Base-by-base conservation (phyloP, 768 basidiomycete species). In the Clitopilus passeckerianus region DNA sequence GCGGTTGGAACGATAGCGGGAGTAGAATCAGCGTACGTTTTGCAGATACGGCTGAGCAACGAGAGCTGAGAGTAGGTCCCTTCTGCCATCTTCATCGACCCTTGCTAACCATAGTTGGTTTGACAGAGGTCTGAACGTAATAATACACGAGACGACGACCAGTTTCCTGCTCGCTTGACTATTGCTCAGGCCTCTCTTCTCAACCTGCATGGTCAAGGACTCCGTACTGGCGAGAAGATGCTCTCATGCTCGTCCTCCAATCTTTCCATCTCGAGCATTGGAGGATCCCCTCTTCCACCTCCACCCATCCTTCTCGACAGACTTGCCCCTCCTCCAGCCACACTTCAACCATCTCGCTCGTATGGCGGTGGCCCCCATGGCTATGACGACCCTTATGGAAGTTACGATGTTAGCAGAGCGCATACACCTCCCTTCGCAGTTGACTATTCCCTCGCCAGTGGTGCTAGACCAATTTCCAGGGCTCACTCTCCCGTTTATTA, bases 11-110 rank as follows among this genome's bases (percentile, higher is more conserved):
- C 61, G 90, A 92, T 61, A 70, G 82, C 10, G 90, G 90, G 15
- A 86, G 88, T 66, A 74, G 90, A 54, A 90, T 92, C 58, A 89
- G 87, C 5, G 90, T 91, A 16, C 77, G 90, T 35, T 91, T 91
- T 66, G 90, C 90, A 14, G 90, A 92, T 67, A 90, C 86, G 8
- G 75, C 80, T 10, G 90, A 91, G 66, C 90, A 92, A 68, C 74
- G 90, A 57, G 90, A 92, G 65, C 73, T 92, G 46, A 76, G 90
- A 66, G 90, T 90, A 59, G 34, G 86, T 80, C 5, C 34, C 30
- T 56, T 34, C 1, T 23, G 10, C 54, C 24, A 33, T 22, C 53
- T 27, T 60, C 43, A n/a, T 59, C 60, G 60, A 15, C 37, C 35
- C 18, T 34, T n/a, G 50, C 33, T 46, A 16, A 24, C 37, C 30